These are phyloP conservation scores for Pseudogymnoascus sp. DNA, from an alignment of 2,329 filamentous ascomycete species.

Conservation along the genomic window DNA sequence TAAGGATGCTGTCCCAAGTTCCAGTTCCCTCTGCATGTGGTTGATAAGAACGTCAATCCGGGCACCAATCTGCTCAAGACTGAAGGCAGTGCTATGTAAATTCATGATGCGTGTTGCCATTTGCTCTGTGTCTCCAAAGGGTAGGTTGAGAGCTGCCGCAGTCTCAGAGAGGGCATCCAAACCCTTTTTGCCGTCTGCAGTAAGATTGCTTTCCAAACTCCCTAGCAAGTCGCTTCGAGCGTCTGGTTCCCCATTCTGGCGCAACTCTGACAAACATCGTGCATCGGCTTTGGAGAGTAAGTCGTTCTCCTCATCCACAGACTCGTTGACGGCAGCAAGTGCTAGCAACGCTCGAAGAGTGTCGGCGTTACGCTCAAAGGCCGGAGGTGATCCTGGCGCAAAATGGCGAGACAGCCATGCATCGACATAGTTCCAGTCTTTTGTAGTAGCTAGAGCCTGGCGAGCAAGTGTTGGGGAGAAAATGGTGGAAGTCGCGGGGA, in stretches of 20 bases:
- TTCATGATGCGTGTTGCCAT: conserved; percentile 46
- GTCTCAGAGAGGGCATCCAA: conserved; percentile 51
- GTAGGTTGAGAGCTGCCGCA: conserved; percentile 35
- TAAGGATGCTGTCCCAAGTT: conserved; percentile 32
- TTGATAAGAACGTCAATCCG: conserved; percentile 48
- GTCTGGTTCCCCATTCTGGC: conserved; percentile 29
- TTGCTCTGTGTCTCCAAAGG: conserved; percentile 35
- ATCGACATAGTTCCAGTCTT: conserved; percentile 87
- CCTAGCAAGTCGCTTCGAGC: conserved; percentile 38
- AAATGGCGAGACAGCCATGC: conserved; percentile 70
- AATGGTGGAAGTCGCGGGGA: conserved; percentile 39
- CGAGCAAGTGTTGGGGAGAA: conserved; percentile 62
- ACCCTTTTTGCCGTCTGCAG: conserved; percentile 43
- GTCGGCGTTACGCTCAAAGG: conserved; percentile 79
- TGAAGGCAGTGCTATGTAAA: conserved; percentile 45
- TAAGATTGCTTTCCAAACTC: conserved; percentile 46
- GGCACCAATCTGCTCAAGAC: conserved; percentile 44
- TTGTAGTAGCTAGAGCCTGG: conserved; percentile 70
- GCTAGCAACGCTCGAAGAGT: conserved; percentile 69
- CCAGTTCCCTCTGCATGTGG: conserved; percentile 45
- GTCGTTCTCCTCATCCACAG: conserved; percentile 60
- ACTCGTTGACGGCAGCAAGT: conserved; percentile 67
- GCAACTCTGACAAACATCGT: conserved; percentile 47
- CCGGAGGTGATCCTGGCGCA: conserved; percentile 51
- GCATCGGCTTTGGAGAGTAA: conserved; percentile 51